Percentiles rank a stretch among this genome's conserved stretches.
Evolutionary conservation across 306 rosid species (phyloP).

Genomic region (Macrotyloma uniflorum): DNA sequence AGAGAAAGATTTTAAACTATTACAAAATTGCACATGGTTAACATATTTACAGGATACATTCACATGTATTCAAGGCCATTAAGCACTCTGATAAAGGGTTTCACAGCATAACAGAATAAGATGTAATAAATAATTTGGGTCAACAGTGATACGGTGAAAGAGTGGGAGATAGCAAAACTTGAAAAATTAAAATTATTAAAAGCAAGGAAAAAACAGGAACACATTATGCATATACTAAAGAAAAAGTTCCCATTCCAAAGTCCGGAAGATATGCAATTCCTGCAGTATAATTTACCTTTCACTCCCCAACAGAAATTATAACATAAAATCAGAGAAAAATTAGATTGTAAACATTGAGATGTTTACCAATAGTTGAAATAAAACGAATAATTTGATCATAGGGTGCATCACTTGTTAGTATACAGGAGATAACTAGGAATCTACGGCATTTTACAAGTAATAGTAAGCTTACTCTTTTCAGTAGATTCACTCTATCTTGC

Average conservation of each 20-base stretch:
- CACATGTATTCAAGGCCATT: no score
- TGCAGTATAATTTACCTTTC: neutral
- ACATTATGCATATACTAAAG: neutral
- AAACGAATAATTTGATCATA: neutral
- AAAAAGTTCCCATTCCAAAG: neutral
- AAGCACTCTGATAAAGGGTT: no score
- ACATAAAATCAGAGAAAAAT: neutral
- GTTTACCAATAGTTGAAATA: conserved; percentile 11
- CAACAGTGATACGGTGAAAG: conserved; percentile 18
- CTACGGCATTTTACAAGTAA: conserved; percentile 29
- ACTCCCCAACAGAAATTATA: neutral
- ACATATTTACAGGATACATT: conserved; percentile 14
- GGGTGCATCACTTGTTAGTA: neutral
- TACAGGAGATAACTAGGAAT: neutral
- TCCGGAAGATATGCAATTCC: conserved; percentile 15
- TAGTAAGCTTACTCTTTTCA: conserved; percentile 72
- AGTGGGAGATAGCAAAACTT: neutral
- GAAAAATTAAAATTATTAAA: neutral
- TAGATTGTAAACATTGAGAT: neutral
- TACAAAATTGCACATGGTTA: neutral
- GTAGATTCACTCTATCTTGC: conserved; percentile 90
- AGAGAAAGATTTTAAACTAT: conserved; percentile 14
- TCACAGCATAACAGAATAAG: neutral
- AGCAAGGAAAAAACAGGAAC: neutral
- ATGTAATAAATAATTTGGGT: neutral